phyloP scores from a whole-genome alignment of 2,329 filamentous ascomycete species.

The Epichloe amarillans region DNA sequence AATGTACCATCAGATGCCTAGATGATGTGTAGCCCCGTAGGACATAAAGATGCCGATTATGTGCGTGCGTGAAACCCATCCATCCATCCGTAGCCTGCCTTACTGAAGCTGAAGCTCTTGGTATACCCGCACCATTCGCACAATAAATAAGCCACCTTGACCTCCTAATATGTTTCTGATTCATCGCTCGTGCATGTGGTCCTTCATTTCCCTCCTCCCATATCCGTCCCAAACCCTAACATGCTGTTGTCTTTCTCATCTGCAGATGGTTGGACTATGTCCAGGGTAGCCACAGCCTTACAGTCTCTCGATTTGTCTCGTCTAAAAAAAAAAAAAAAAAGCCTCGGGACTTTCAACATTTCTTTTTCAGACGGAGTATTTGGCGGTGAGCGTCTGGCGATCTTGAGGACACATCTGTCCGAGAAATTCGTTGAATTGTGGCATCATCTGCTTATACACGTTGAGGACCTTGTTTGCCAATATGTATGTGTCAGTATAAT shows the following conservation, averaged over 20 bases:
- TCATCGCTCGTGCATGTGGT: neutral
- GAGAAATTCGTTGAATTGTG: constrained; percentile 43
- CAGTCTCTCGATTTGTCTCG: neutral
- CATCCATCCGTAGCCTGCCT: neutral
- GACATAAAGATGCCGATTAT: neutral
- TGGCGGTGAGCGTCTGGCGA: constrained; percentile 33
- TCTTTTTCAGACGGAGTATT: constrained; percentile 30
- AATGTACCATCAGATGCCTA: neutral
- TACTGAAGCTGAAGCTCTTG: neutral
- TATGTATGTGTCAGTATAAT: neutral
- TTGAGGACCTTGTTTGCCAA: constrained; percentile 31
- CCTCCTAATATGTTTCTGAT: neutral
- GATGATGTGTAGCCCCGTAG: constrained; percentile 1
- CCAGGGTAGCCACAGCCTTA: neutral
- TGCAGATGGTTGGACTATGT: neutral
- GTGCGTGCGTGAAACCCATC: neutral
- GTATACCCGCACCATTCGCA: constrained; percentile 3
- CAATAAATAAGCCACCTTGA: neutral
- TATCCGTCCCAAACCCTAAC: neutral
- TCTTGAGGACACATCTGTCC: constrained; percentile 35
- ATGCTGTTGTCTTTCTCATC: neutral
- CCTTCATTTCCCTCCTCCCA: neutral
- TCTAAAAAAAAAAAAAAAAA: neutral
- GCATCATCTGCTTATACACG: constrained; percentile 45
- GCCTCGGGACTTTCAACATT: neutral